These are phyloP conservation scores for Nicotiana benthamiana DNA, from an alignment of 257 asterid genomes.

Conservation along the genomic window DNA sequence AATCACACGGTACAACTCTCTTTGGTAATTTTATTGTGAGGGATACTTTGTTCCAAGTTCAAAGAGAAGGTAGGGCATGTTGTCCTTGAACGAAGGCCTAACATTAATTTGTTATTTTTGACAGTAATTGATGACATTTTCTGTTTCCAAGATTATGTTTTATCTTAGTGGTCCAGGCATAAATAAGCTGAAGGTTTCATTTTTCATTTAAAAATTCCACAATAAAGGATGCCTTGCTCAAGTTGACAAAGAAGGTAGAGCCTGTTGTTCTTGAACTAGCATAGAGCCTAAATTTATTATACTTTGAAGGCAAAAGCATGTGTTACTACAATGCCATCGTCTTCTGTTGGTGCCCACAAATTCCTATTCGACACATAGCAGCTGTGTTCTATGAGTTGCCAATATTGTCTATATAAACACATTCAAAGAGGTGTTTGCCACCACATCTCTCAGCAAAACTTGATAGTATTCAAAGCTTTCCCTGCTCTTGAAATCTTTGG, in stretches of 20 bases:
- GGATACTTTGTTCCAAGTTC: too few relatives aligned
- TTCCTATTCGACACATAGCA: too few relatives aligned
- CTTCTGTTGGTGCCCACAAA: neutral
- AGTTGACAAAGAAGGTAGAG: neutral
- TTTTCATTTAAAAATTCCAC: neutral
- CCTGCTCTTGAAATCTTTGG: neutral
- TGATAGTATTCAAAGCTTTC: too few relatives aligned
- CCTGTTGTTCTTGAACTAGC: too few relatives aligned
- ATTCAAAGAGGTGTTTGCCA: too few relatives aligned
- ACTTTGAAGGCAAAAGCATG: too few relatives aligned
- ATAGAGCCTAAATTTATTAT: too few relatives aligned
- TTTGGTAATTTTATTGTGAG: too few relatives aligned
- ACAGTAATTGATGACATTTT: neutral
- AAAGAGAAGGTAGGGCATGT: neutral
- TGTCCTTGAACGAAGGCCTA: neutral
- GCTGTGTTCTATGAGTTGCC: neutral
- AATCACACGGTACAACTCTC: too few relatives aligned
- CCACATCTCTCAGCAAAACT: too few relatives aligned
- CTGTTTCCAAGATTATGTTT: neutral
- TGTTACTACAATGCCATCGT: neutral
- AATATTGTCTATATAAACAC: neutral
- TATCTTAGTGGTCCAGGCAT: neutral
- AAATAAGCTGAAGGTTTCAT: neutral
- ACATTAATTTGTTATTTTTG: neutral
- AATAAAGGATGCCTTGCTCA: neutral